Base-by-base conservation (phyloP, 192 early-diverging fungal genomes). In the Coemansia sp. region DNA sequence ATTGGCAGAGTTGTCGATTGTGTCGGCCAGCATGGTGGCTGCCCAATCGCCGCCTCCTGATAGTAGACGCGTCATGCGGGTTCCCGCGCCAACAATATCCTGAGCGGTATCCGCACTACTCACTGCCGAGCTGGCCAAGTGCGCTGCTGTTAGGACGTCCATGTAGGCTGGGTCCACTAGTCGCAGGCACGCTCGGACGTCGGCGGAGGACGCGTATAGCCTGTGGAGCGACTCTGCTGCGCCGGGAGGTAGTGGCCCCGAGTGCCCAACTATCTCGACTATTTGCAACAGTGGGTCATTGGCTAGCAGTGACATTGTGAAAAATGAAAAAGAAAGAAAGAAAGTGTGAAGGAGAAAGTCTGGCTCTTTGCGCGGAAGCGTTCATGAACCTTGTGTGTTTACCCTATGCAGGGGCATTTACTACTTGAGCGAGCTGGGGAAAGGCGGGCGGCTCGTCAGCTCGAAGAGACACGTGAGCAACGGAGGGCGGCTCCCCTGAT, bases 151-250 rank as follows among this genome's bases (percentile, higher is more conserved):
- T 0, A 75, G 69, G 0, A 23, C 58, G 35, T 80, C 69, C 21
- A 81, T 47, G 62, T 68, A 81, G 14, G 45, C 41, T 10, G 61
- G 69, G 36, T 67, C 60, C 12, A 81, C 45, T 3, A 81, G 69
- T 4, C 78, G 78, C 14, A 81, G 41, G 34, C 50, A 26, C 1
- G 68, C 73, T 0, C 78, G 78, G 16, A 69, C 52, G 31, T 81
- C 73, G 2, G 77, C 37, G 16, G 62, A 72, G 7, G 21, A 16
- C 14, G 25, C 12, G 62, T 58, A 64, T 9, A 65, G 59, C 23
- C 26, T 3, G 26, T 35, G 8, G 2, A 77, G 65, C 5, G 25
- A 21, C 3, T 48, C 47, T 12, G 42, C 52, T 16, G 58, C 13
- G 9, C 25, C 21, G 16, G 36, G 10, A 11, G 48, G 10, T 20